Base-by-base conservation (phyloP, 2,329 filamentous ascomycete species). In the Stachybotrys chlorohalonatus region DNA sequence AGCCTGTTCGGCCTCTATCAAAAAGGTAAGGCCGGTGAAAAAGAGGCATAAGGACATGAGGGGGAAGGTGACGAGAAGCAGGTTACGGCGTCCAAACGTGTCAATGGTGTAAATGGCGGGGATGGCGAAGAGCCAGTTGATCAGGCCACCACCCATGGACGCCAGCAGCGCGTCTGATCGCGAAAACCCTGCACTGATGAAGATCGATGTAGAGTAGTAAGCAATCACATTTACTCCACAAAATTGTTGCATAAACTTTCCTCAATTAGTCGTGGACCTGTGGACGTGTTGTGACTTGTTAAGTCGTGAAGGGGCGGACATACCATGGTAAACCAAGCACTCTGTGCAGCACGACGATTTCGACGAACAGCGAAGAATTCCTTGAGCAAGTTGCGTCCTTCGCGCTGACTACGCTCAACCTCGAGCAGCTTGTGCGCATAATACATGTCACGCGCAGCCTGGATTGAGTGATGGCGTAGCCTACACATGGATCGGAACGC, bases 81-180 rank as follows among this genome's bases (percentile, higher is more conserved):
- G 65, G 36, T 77, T 71, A n/a, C 81, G 72, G 30, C 80, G 77
- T 1, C 80, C 81, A 54, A 75, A 82, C 0, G 79, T 83, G 55
- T 83, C 80, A 52, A 83, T 83, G 1, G 80, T 83, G 66, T 77
- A 80, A 47, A 82, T 66, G 2, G 81, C 80, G 0, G 80, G 81
- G 56, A 81, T 78, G 3, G 81, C 80, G 54, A 82, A 82, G 5
- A 83, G 53, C 60, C 80, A 83, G 65, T 83, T 83, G 53, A 82
- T 71, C 24, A 82, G 63, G 9, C 81, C 81, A 55, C 78, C 80
- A 2, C 80, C 81, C 71, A 79, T 79, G 0, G 79, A 81, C 0
- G 76, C 78, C 6, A 81, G 71, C 1, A 83, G 69, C 1, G 80
- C 76, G 2, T 67, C 62, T 2, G 71, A 71, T 0, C 66, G 64